Evolutionary conservation across 495 filamentous ascomycete species (phyloP).

Genomic region (Bryoglossum gracile): DNA sequence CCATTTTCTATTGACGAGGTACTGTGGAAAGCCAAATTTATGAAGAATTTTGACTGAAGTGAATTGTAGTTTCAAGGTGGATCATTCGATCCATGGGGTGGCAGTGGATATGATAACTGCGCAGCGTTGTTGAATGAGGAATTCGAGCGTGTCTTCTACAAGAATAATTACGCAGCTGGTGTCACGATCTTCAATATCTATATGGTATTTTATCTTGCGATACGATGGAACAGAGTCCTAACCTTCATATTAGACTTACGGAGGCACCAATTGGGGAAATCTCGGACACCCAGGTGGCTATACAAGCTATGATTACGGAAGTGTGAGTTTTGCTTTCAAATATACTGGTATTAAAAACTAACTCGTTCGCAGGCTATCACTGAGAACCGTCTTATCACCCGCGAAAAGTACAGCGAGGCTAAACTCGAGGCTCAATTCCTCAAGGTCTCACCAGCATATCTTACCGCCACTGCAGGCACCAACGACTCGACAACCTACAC

Average conservation of each 20-base stretch:
- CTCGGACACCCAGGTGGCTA: constrained; percentile 57
- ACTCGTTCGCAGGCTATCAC: constrained; percentile 39
- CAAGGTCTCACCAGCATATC: constrained; percentile 57
- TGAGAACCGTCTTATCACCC: constrained; percentile 54
- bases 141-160: constrained; percentile 70
- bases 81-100: background rate
- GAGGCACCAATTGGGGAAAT: constrained; percentile 83
- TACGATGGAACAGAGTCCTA: constrained; percentile 37
- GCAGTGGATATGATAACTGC: constrained; percentile 53
- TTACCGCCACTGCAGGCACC: constrained; percentile 26
- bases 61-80: constrained; percentile 6
- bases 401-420: constrained; percentile 70
- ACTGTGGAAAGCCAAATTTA: background rate
- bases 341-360: background rate
- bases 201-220: constrained; percentile 42
- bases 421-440: constrained; percentile 67
- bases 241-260: constrained; percentile 20
- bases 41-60: background rate
- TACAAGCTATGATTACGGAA: constrained; percentile 57
- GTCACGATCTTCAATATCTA: constrained; percentile 56
- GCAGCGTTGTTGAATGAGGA: constrained; percentile 53
- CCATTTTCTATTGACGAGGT: constrained; percentile 59
- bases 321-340: background rate
- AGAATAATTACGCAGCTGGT: constrained; percentile 61
- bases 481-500: constrained; percentile 29